Evolutionary conservation across 176 grass and related monocot species (phyloP), one percentile per base, ranked within the genome.

Genomic region (Aegilops longissima): DNA sequence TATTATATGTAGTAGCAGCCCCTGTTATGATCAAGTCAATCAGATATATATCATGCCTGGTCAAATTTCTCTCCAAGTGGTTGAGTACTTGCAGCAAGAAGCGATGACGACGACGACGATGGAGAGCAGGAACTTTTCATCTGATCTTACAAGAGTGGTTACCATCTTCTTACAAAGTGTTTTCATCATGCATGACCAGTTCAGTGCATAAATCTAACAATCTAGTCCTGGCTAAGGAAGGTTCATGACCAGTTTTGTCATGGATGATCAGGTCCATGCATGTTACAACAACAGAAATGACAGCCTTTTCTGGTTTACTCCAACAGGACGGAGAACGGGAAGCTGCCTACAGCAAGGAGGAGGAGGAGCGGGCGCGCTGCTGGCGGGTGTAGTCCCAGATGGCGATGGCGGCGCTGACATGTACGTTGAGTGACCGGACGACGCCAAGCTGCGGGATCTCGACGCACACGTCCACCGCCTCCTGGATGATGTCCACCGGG

Each of bases 401-500:
- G 8, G 96, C 96, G 63, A 98, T 95, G 86, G 93, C 96, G 21
- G 88, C 91, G 49, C 96, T 98, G 79, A 98, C 96, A 71, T 95
- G 96, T 70, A 98, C 96, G 27, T 98, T 98, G 1, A 98, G 93
- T 9, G 96, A 98, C 85, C 96, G 89, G 59, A 98, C 83, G 18
- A 95, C 84, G 34, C 96, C 96, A 61, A 98, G 78, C 91, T 95
- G 96, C 17, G 96, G 96, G 47, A 98, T 95, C 88, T 98, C 96
- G 21, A 95, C 91, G 84, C 96, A 98, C 0, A 70, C 93, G 86
- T 98, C 96, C 77, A 95, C 80, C 24, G 70, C 51, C 29, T 94
- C 93, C 34, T 94, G 96, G 82, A 98, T 98, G 62, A 95, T 84
- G 33, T 98, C 96, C 61, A 93, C 96, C 12, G 96, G 91, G 49